phyloP scores from a whole-genome alignment of 2,329 filamentous ascomycete species.

The Trichoderma asperellum region DNA sequence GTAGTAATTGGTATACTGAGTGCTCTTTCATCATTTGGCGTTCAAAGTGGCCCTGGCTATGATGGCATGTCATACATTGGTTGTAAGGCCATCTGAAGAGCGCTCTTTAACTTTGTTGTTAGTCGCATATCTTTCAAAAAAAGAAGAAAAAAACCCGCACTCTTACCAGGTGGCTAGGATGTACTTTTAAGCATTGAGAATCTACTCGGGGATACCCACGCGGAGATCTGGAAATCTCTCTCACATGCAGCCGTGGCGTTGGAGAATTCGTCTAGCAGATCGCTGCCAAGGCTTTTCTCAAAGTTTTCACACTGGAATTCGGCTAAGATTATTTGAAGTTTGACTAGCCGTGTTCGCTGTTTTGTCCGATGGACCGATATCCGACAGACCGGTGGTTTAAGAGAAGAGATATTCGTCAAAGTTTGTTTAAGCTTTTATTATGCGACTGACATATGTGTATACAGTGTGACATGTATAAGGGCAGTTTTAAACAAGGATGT shows the following conservation, averaged over 20 bases:
- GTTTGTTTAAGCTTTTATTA: not conserved
- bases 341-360: not conserved
- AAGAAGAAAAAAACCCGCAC: not conserved
- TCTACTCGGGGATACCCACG: not conserved
- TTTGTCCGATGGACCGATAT: not conserved
- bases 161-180: not conserved
- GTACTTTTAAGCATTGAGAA: not conserved
- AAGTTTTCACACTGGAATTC: not conserved
- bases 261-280: not conserved
- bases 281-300: not conserved
- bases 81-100: not conserved
- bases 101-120: not conserved
- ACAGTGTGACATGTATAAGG: not conserved
- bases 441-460: not conserved
- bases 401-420: not conserved
- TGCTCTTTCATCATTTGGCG: not conserved
- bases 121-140: not conserved
- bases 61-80: not conserved
- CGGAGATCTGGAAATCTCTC: not conserved
- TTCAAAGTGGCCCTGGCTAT: not conserved
- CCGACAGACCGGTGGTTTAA: not conserved
- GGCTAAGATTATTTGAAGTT: not conserved
- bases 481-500: not conserved
- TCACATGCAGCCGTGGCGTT: not conserved
- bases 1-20: not conserved